These are phyloP conservation scores for Pythium sukuiense DNA, from an alignment of 352 stramenopile genomes.

Conservation along the genomic window DNA sequence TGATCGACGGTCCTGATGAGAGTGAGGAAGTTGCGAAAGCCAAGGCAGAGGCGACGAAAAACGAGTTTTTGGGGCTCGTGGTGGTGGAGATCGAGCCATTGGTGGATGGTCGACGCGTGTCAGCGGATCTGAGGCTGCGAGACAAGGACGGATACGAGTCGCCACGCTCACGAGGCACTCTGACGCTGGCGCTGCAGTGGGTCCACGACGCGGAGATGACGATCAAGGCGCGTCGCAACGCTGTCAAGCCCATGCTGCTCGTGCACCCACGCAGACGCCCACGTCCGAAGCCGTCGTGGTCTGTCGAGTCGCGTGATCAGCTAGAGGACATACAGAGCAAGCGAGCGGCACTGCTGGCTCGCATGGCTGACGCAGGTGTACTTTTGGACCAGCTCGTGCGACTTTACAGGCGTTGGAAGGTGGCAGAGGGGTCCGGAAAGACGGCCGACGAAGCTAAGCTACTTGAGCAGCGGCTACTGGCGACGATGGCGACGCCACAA, in stretches of 20 bases:
- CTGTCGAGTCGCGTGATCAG: neutral
- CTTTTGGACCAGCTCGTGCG: constrained; percentile 54
- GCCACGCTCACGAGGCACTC: constrained; percentile 31
- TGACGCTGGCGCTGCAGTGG: constrained; percentile 66
- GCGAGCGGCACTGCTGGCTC: neutral
- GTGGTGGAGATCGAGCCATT: constrained; percentile 42
- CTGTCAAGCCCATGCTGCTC: constrained; percentile 24
- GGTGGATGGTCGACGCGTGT: constrained; percentile 42
- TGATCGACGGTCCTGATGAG: neutral
- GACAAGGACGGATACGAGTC: constrained; percentile 33
- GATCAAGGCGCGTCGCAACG: constrained; percentile 14
- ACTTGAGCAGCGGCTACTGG: constrained; percentile 54
- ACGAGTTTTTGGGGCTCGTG: constrained; percentile 52
- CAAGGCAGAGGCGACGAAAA: neutral
- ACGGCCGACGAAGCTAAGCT: constrained; percentile 81
- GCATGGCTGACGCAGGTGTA: constrained; percentile 15
- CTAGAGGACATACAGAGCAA: neutral
- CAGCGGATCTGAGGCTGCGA: constrained; percentile 39
- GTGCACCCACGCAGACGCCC: constrained; percentile 14
- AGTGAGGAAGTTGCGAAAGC: constrained; percentile 1
- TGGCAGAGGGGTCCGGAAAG: constrained; percentile 40
- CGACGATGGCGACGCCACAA: constrained; percentile 24
- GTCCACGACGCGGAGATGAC: constrained; percentile 30
- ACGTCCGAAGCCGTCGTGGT: constrained; percentile 19
- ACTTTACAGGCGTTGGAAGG: constrained; percentile 41